phyloP scores from a whole-genome alignment of 2,329 filamentous ascomycete species.

The Fusarium mexicanum region DNA sequence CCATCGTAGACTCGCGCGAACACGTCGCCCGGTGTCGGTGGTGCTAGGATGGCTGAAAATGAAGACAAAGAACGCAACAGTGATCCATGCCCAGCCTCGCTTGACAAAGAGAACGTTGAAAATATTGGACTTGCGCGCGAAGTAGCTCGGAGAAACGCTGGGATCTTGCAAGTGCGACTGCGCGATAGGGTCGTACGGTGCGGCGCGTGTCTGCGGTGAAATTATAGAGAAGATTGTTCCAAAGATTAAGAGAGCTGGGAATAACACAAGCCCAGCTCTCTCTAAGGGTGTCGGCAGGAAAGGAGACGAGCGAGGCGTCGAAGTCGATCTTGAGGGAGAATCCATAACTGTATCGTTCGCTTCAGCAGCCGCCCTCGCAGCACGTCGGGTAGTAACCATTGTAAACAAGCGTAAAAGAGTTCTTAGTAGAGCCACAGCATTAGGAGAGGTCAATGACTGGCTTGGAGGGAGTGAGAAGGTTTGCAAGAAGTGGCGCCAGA shows the following conservation, averaged over 20 bases:
- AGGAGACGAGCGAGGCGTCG: constrained; percentile 59
- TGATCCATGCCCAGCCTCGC: constrained; percentile 92
- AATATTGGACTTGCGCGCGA: constrained; percentile 91
- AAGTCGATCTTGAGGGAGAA: constrained; percentile 15
- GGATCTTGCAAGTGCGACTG: constrained; percentile 71
- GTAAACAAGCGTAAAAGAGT: not conserved
- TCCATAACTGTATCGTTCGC: constrained; percentile 23
- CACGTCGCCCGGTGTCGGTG: constrained; percentile 47
- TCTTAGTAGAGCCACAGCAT: not conserved
- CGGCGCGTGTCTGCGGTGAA: constrained; percentile 74
- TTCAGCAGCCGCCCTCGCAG: constrained; percentile 32
- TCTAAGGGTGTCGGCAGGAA: constrained; percentile 78
- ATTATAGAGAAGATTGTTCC: constrained; percentile 84
- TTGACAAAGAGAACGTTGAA: constrained; percentile 97
- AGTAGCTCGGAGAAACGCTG: constrained; percentile 79
- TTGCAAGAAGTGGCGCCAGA: constrained; percentile 7
- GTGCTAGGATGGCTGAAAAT: constrained; percentile 72
- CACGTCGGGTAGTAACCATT: constrained; percentile 45
- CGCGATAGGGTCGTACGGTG: constrained; percentile 67
- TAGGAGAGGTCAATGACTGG: not conserved
- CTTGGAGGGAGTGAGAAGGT: not conserved
- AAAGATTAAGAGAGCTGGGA: constrained; percentile 80
- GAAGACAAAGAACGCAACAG: constrained; percentile 76
- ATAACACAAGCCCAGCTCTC: constrained; percentile 70
- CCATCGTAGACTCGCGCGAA: constrained; percentile 75